Percentiles rank a stretch among this genome's conserved stretches.
Conservation (phyloP, 139 green algal genomes). For the Nannochloris sp. region DNA sequence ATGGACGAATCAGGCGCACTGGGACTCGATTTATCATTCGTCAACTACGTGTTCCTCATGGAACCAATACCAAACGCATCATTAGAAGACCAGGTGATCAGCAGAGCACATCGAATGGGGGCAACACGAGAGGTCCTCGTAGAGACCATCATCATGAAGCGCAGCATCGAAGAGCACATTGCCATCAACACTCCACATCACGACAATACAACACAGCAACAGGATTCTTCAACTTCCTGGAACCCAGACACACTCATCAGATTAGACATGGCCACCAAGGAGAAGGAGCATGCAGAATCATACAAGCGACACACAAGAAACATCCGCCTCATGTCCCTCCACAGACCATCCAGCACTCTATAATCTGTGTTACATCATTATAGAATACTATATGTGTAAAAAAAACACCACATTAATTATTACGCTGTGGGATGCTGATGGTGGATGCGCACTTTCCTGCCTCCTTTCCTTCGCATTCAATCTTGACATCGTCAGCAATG, state of each 20-base stretch:
- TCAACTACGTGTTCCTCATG: slow-evolving; percentile 82
- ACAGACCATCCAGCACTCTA: background rate
- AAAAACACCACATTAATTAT: slow-evolving; percentile 3
- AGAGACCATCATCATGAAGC: slow-evolving; percentile 74
- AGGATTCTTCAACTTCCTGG: too few relatives aligned
- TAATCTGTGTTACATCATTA: background rate
- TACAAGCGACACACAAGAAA: background rate
- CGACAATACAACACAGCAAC: background rate
- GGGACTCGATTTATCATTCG: slow-evolving; percentile 89
- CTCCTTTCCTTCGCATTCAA: slow-evolving; percentile 17
- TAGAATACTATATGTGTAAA: background rate
- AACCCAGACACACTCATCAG: too few relatives aligned
- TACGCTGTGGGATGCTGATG: slow-evolving; percentile 11
- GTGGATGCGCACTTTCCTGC: slow-evolving; percentile 26
- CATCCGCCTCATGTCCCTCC: background rate
- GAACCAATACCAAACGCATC: slow-evolving; percentile 78
- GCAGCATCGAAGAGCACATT: slow-evolving; percentile 20
- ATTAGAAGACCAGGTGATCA: slow-evolving; percentile 73
- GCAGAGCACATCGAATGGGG: slow-evolving; percentile 83
- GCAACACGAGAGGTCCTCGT: slow-evolving; percentile 53
- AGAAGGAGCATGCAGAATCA: too few relatives aligned
- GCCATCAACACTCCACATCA: background rate
- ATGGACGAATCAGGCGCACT: slow-evolving; percentile 72
- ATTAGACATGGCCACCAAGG: too few relatives aligned
- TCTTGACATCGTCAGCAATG: slow-evolving; percentile 47